These are phyloP conservation scores for Cetradonia linearis DNA, from an alignment of 495 filamentous ascomycete genomes.

Conservation along the genomic window DNA sequence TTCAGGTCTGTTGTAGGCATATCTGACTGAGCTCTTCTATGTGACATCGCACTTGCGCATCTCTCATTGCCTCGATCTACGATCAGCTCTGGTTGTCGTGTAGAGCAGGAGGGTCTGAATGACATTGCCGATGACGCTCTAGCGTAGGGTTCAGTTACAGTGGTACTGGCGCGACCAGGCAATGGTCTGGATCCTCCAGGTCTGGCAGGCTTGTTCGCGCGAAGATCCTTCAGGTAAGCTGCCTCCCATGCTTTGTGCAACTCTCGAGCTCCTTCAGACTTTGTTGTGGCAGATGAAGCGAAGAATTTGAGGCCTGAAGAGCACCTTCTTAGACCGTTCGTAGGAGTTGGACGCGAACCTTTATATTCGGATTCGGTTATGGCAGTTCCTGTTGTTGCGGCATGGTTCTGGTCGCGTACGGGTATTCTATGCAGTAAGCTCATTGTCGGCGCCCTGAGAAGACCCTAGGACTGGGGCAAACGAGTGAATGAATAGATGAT, in stretches of 20 bases:
- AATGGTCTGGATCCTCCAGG: conserved; percentile 73
- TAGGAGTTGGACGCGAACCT: background rate
- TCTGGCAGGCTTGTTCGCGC: conserved; percentile 64
- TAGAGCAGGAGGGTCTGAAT: conserved; percentile 11
- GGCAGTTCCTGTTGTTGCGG: background rate
- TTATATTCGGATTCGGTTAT: background rate
- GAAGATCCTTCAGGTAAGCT: conserved; percentile 68
- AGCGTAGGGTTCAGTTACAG: conserved; percentile 34
- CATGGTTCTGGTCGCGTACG: background rate
- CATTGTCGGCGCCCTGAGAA: background rate
- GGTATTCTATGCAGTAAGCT: conserved; percentile 16
- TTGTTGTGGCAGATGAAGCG: conserved; percentile 24
- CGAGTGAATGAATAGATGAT: background rate
- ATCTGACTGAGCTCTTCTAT: conserved; percentile 37
- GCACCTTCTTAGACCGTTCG: conserved; percentile 14
- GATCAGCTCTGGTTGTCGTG: conserved; percentile 5
- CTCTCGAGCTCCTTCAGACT: conserved; percentile 18
- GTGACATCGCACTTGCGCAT: conserved; percentile 42
- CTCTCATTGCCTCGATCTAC: conserved; percentile 33
- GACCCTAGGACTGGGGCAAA: background rate
- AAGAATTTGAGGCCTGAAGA: conserved; percentile 27
- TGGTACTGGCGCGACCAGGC: conserved; percentile 38
- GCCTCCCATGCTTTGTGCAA: conserved; percentile 42
- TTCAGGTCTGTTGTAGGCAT: conserved; percentile 22
- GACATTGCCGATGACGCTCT: conserved; percentile 40